Conservation (phyloP, 495 filamentous ascomycete species). For the Xylaria castorea region DNA sequence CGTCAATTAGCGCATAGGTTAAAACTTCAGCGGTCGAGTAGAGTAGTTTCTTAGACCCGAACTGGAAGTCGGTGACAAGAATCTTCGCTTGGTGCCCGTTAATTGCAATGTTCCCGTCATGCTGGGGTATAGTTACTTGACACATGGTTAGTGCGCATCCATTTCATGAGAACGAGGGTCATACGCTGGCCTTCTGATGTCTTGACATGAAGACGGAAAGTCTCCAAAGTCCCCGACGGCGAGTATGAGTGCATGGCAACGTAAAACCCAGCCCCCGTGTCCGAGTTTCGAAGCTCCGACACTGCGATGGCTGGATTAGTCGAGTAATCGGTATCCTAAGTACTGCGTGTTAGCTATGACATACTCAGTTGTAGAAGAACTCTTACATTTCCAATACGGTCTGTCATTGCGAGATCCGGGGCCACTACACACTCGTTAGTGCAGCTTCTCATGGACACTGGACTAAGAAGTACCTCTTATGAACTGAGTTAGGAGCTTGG, state of each 20-base stretch:
- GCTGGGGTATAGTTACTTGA: slow-evolving; percentile 35
- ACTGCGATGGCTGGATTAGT: slow-evolving; percentile 54
- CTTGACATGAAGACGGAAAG: slow-evolving; percentile 60
- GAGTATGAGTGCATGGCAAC: slow-evolving; percentile 60
- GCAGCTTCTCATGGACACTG: neutral
- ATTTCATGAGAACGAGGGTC: slow-evolving; percentile 38
- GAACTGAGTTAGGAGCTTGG: slow-evolving; percentile 64
- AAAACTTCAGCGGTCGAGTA: slow-evolving; percentile 68
- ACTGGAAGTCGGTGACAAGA: slow-evolving; percentile 62
- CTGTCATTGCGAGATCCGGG: slow-evolving; percentile 56
- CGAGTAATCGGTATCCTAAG: slow-evolving; percentile 44
- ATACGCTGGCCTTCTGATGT: slow-evolving; percentile 61
- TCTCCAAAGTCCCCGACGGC: slow-evolving; percentile 50
- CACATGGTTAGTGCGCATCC: neutral
- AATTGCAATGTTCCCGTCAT: slow-evolving; percentile 51
- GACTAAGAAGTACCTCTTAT: slow-evolving; percentile 44
- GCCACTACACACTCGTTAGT: neutral
- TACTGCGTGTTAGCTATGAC: neutral
- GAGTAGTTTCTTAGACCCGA: slow-evolving; percentile 57
- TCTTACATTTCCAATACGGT: slow-evolving; percentile 45
- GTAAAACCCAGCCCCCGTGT: slow-evolving; percentile 64
- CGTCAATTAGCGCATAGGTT: slow-evolving; percentile 58
- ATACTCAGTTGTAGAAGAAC: neutral
- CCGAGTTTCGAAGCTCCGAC: slow-evolving; percentile 61
- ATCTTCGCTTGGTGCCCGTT: slow-evolving; percentile 69